These are phyloP conservation scores for Lachancea dasiensis DNA, from an alignment of 805 yeast genomes.

Conservation along the genomic window DNA sequence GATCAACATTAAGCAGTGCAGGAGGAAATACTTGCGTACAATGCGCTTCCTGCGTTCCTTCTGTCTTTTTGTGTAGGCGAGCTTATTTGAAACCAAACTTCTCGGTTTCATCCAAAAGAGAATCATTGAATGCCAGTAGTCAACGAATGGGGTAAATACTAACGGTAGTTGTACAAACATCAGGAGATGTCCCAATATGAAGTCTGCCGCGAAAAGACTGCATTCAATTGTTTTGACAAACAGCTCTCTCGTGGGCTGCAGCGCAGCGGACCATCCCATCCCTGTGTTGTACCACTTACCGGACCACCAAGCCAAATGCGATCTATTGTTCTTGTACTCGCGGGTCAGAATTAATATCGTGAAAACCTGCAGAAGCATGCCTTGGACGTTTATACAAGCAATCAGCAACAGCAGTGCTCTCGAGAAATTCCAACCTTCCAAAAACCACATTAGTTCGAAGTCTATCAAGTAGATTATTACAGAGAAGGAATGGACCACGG, in stretches of 20 bases:
- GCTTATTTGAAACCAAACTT: constrained; percentile 29
- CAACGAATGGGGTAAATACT: constrained; percentile 56
- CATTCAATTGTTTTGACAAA: constrained; percentile 59
- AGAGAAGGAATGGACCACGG: constrained; percentile 47
- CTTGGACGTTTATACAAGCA: constrained; percentile 49
- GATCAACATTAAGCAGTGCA: constrained; percentile 40
- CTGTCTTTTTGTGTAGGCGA: constrained; percentile 37
- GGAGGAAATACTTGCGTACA: constrained; percentile 40
- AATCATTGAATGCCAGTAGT: constrained; percentile 59
- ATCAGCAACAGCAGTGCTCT: constrained; percentile 58
- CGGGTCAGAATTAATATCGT: constrained; percentile 49
- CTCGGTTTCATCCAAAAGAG: constrained; percentile 63
- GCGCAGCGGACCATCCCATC: constrained; percentile 52
- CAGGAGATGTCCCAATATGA: constrained; percentile 51
- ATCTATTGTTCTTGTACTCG: constrained; percentile 53
- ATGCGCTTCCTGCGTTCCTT: constrained; percentile 36
- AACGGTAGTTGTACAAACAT: constrained; percentile 56
- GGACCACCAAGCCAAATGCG: constrained; percentile 75
- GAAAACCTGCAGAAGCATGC: constrained; percentile 46
- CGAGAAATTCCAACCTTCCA: constrained; percentile 62
- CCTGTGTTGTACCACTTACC: constrained; percentile 64
- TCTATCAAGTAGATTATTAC: constrained; percentile 47
- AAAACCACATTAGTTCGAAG: constrained; percentile 59
- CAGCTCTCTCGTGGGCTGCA: constrained; percentile 62
- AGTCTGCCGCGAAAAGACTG: constrained; percentile 63